Conservation (phyloP, 331 rosid genomes). For the Quercus lobata region DNA sequence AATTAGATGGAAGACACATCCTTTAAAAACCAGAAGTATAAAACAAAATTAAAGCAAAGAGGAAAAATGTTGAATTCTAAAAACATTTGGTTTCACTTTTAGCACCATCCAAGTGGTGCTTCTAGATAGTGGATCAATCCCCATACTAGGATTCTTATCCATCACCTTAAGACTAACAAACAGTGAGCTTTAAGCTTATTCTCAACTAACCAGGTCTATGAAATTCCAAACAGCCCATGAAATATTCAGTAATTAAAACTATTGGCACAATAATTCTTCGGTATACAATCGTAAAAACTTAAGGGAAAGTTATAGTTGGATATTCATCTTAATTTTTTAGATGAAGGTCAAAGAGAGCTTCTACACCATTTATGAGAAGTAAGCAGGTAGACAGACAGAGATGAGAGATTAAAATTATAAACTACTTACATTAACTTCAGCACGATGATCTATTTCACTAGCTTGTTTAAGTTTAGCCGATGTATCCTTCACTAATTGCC, state of each 20-base stretch:
- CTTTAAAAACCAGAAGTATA: neutral
- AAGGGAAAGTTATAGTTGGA: neutral
- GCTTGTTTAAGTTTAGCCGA: slow-evolving; percentile 92
- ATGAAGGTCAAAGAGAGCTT: neutral
- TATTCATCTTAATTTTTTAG: neutral
- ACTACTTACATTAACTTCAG: slow-evolving; percentile 58
- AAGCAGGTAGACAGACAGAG: neutral
- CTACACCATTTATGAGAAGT: neutral
- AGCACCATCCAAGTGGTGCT: neutral
- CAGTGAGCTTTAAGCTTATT: neutral
- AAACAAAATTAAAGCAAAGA: neutral
- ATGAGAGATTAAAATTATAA: neutral
- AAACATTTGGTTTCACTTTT: neutral
- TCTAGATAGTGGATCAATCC: slow-evolving; percentile 8
- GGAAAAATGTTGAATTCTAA: neutral
- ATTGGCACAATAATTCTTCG: neutral
- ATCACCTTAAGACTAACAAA: neutral
- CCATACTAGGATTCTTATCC: neutral
- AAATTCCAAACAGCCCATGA: neutral
- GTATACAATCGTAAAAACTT: neutral
- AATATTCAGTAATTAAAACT: neutral
- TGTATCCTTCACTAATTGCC: slow-evolving; percentile 93
- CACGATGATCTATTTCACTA: slow-evolving; percentile 83
- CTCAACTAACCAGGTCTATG: neutral
- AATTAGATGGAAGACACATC: slow-evolving; percentile 7